phyloP scores from a whole-genome alignment of 2,329 filamentous ascomycete species.

The Clonostachys solani region DNA sequence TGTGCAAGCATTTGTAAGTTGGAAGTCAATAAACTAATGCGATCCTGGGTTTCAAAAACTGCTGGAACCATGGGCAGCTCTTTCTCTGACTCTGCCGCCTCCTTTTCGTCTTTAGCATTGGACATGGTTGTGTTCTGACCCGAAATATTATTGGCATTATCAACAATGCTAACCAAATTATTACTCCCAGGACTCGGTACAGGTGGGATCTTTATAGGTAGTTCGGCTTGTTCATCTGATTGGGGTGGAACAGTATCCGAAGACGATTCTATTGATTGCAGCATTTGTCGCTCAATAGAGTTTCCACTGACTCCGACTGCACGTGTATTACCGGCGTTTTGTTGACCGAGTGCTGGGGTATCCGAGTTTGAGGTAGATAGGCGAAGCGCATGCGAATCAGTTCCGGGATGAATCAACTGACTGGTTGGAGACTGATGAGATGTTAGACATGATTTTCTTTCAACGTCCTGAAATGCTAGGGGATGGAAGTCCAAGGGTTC shows the following conservation, averaged over 20 bases:
- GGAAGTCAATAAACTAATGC: constrained; percentile 62
- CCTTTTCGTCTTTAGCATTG: constrained; percentile 10
- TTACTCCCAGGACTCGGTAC: constrained; percentile 17
- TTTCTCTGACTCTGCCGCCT: constrained; percentile 39
- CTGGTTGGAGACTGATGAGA: too few species aligned
- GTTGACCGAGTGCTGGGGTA: too few species aligned
- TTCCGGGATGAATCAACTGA: too few species aligned
- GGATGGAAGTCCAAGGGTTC: too few species aligned
- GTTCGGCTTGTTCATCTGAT: constrained; percentile 11
- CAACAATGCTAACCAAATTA: constrained; percentile 7
- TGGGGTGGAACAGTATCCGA: too few species aligned
- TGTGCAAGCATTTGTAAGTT: constrained; percentile 61
- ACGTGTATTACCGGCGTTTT: too few species aligned
- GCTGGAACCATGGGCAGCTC: constrained; percentile 58
- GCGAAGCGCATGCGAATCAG: constrained; percentile 19
- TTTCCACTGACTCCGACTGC: too few species aligned
- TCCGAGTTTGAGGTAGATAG: constrained; percentile 25
- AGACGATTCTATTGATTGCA: too few species aligned
- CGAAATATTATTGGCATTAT: constrained; percentile 19
- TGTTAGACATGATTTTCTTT: too few species aligned
- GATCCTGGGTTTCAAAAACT: constrained; percentile 50
- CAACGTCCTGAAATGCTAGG: too few species aligned
- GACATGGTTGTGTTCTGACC: constrained; percentile 11
- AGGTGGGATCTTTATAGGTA: too few species aligned
- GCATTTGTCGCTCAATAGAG: too few species aligned